These are phyloP conservation scores for Amauroascus niger DNA, from an alignment of 2,329 filamentous ascomycete species.

Conservation along the genomic window DNA sequence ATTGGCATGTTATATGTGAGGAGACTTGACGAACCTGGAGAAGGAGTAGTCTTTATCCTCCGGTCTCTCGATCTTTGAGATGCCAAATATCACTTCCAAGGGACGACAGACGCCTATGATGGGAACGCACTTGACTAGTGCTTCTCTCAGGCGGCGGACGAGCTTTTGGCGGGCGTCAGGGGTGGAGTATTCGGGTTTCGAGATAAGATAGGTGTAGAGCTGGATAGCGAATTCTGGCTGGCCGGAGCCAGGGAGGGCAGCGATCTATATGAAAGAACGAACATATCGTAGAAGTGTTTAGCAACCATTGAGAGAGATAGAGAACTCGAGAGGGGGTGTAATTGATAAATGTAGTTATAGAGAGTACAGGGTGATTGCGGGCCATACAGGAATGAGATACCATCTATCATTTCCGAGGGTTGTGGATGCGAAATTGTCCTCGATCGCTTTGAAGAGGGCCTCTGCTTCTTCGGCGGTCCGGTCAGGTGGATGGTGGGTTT, in stretches of 20 bases:
- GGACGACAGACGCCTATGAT: slow-evolving; percentile 55
- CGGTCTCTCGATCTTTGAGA: slow-evolving; percentile 42
- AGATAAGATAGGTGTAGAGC: slow-evolving; percentile 49
- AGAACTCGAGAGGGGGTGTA: too few species aligned
- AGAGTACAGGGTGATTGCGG: too few species aligned
- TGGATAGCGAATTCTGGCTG: slow-evolving; percentile 44
- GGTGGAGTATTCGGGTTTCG: slow-evolving; percentile 37
- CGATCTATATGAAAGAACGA: slow-evolving; percentile 19
- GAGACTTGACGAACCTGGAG: slow-evolving; percentile 27
- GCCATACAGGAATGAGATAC: slow-evolving; percentile 14
- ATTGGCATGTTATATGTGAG: too few species aligned
- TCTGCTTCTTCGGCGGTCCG: slow-evolving; percentile 9
- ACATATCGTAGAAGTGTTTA: too few species aligned
- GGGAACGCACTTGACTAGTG: slow-evolving; percentile 49
- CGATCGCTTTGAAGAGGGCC: slow-evolving; percentile 11
- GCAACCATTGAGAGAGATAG: too few species aligned
- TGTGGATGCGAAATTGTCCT: slow-evolving; percentile 9
- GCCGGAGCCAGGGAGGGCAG: slow-evolving; percentile 40
- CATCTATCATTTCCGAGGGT: slow-evolving; percentile 11
- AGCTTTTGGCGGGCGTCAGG: slow-evolving; percentile 27
- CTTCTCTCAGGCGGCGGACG: slow-evolving; percentile 42
- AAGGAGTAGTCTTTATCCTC: slow-evolving; percentile 50
- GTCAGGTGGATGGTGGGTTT: neutral
- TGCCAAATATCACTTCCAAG: slow-evolving; percentile 50
- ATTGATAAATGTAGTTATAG: neutral